A percentile compares a stretch with the other conserved stretches of the same genome.
phyloP scores from a whole-genome alignment of 345 rosid genomes.

The Nephelium lappaceum region DNA sequence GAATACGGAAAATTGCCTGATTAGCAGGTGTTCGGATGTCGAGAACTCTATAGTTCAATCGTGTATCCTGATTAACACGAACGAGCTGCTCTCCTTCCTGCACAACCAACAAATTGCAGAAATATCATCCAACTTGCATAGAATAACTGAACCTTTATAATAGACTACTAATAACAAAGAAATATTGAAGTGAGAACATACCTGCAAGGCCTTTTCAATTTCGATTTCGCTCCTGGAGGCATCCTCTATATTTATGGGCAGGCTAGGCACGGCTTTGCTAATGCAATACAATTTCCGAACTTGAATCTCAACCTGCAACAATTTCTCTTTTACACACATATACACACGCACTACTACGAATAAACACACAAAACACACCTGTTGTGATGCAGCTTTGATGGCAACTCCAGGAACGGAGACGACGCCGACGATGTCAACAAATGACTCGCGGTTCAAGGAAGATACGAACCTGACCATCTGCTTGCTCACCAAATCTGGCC shows the following conservation, averaged over 20 bases:
- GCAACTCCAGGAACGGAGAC: conserved; percentile 52
- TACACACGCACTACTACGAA: neutral
- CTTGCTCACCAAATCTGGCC: conserved; percentile 49
- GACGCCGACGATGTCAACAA: conserved; percentile 58
- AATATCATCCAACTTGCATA: neutral
- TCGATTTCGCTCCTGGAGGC: conserved; percentile 80
- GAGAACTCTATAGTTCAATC: conserved; percentile 72
- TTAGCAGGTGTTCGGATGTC: conserved; percentile 81
- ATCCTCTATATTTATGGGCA: conserved; percentile 82
- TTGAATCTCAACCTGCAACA: conserved; percentile 67
- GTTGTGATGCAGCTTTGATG: conserved; percentile 62
- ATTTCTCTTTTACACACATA: neutral
- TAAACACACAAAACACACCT: conserved; percentile 29
- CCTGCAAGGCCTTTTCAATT: conserved; percentile 69
- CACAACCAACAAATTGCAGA: neutral
- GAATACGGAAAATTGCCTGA: conserved; percentile 78
- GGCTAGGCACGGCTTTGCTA: conserved; percentile 51
- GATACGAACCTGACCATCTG: conserved; percentile 66
- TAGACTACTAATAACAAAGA: neutral
- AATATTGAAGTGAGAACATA: conserved; percentile 4
- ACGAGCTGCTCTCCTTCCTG: conserved; percentile 64
- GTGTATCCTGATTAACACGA: conserved; percentile 84
- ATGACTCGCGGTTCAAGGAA: conserved; percentile 64
- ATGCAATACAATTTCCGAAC: conserved; percentile 62
- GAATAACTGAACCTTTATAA: neutral